These are phyloP conservation scores for Exidia glandulosa DNA, from an alignment of 768 basidiomycete genomes.

Conservation along the genomic window DNA sequence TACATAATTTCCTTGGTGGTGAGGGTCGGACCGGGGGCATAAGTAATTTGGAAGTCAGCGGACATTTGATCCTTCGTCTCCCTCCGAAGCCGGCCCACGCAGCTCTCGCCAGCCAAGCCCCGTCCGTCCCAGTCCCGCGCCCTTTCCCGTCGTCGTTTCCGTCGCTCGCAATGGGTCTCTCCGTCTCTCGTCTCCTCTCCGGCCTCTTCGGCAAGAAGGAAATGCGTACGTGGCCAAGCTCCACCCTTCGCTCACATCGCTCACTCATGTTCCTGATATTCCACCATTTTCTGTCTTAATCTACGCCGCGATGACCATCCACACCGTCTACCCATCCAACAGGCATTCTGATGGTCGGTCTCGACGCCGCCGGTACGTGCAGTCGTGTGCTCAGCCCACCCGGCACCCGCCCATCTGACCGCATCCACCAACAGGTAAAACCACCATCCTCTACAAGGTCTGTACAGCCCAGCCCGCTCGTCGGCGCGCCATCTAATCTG, in stretches of 20 bases:
- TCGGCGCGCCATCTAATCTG: not conserved
- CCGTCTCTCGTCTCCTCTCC: conserved; percentile 36
- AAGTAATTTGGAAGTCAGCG: too few relatives aligned
- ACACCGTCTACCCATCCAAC: too few relatives aligned
- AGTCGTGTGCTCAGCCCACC: conserved; percentile 50
- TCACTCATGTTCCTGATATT: too few relatives aligned
- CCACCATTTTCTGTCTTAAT: not conserved
- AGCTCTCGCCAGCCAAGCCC: not conserved
- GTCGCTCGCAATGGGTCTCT: not conserved
- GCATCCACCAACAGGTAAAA: conserved; percentile 27
- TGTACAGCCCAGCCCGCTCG: not conserved
- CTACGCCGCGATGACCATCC: not conserved
- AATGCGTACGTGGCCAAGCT: conserved; percentile 68
- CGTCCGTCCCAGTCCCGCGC: not conserved
- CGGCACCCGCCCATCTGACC: not conserved
- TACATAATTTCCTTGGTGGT: too few relatives aligned
- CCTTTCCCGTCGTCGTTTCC: not conserved
- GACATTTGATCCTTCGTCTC: too few relatives aligned
- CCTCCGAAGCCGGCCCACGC: not conserved
- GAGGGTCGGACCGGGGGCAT: too few relatives aligned
- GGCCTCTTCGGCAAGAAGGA: conserved; percentile 97
- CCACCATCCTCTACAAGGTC: conserved; percentile 79
- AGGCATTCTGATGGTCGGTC: conserved; percentile 99
- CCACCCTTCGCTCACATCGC: not conserved
- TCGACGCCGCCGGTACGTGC: conserved; percentile 98